Evolutionary conservation across 2,329 filamentous ascomycete species (phyloP), one percentile per base, ranked within the genome.

Genomic region (Mariannaea elegans): DNA sequence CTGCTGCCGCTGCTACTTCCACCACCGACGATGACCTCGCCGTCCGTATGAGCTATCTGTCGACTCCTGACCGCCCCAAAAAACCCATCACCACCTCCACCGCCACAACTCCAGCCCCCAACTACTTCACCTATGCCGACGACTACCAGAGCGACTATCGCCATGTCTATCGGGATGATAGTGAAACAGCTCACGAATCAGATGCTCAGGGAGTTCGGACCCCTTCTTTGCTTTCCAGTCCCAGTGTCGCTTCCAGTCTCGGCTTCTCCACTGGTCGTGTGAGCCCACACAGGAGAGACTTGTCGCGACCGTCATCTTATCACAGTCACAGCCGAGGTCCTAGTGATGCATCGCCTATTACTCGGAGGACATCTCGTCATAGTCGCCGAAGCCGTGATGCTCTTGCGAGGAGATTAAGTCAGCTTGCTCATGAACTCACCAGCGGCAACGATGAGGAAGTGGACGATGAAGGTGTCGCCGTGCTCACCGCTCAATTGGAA

Each of bases 331-430:
- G 44, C 18, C 49, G 58, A 36, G 55, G 59, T n/a, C 45, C 59
- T 13, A 68, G 59, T 36, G 65, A 68, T 51, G 64, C 70, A 2
- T 69, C 72, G 19, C 68, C 71, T 19, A 66, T 67, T 56, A 38
- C 50, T 8, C 65, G 67, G 7, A 61, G 67, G 38, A 59, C 49
- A 31, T 47, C 56, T 16, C 59, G 61, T 16, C 18, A 53, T n/a
- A 36, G 44, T 8, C 68, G 62, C 29, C 60, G 59, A 31, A 69
- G 44, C 44, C 69, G 69, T 27, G 64, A 83, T 61, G 77, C 80
- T 21, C 77, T 86, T 52, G 78, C 84, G 10, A 68, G 73, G 56
- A 74, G 77, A 16, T 66, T 80, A 31, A 76, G 72, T 52, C 72
- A 77, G 42, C 74, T 80, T 24, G 76, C 77, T 4, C 74, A 76